Evolutionary conservation across 345 rosid genomes (phyloP).

Genomic region (Eucalyptus victrix): DNA sequence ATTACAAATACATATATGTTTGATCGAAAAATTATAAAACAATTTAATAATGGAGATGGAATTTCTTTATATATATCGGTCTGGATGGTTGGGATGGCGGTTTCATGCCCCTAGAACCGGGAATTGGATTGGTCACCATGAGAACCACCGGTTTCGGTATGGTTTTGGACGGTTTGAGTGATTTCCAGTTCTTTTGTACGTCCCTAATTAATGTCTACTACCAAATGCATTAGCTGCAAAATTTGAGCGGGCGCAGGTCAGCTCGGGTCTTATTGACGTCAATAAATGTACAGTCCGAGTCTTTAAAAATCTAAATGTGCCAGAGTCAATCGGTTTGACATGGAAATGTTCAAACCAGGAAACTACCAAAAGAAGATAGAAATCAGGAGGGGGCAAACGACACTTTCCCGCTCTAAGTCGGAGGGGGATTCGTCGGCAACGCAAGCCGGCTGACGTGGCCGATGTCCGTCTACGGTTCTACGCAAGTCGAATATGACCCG

Average conservation of each 20-base stretch:
- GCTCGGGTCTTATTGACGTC: neutral
- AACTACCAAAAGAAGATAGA: neutral
- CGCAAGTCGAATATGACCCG: neutral
- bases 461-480: neutral
- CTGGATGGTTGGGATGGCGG: rapidly evolving
- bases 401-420: neutral
- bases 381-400: neutral
- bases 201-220: rapidly evolving
- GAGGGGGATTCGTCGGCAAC: neutral
- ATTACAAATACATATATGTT: no score
- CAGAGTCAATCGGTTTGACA: neutral
- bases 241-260: neutral
- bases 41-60: no score
- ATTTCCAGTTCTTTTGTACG: rapidly evolving
- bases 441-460: neutral
- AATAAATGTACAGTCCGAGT: no score
- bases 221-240: neutral
- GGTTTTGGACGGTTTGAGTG: rapidly evolving
- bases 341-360: neutral
- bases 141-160: rapidly evolving
- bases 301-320: neutral
- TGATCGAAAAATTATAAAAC: no score
- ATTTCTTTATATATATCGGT: no score
- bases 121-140: rapidly evolving
- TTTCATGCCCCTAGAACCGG: rapidly evolving